Conservation (phyloP, 495 filamentous ascomycete species). For the Lasiosphaeria miniovina region DNA sequence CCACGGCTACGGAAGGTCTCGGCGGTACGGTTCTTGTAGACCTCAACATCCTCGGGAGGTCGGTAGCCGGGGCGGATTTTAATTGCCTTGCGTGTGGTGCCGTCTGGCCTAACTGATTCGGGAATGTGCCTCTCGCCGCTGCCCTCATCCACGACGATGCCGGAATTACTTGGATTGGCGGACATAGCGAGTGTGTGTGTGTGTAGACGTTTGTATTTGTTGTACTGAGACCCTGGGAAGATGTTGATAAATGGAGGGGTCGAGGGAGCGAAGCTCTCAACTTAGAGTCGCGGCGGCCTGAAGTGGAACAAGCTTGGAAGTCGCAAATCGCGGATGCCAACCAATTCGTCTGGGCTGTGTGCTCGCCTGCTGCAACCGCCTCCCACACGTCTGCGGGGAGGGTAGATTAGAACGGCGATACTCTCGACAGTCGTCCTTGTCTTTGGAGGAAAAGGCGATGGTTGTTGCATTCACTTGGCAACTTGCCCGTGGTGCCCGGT, state of each 20-base stretch:
- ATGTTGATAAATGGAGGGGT: too few relatives aligned
- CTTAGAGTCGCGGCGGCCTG: too few relatives aligned
- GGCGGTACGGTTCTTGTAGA: constrained; percentile 91
- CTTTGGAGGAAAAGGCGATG: background rate
- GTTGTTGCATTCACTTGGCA: background rate
- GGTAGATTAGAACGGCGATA: background rate
- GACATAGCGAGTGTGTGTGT: constrained; percentile 40
- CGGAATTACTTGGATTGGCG: constrained; percentile 54
- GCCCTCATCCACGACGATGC: constrained; percentile 68
- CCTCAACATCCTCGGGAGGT: constrained; percentile 92
- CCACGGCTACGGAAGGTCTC: constrained; percentile 82
- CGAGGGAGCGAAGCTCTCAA: too few relatives aligned
- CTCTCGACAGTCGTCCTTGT: background rate
- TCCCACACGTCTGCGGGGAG: background rate
- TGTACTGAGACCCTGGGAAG: too few relatives aligned
- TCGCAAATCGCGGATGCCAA: too few relatives aligned
- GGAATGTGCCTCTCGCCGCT: constrained; percentile 87
- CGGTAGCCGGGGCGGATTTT: constrained; percentile 89
- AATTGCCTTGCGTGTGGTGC: constrained; percentile 85
- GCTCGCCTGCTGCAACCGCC: background rate
- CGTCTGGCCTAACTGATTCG: constrained; percentile 79
- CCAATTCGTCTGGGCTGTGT: background rate
- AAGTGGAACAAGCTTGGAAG: too few relatives aligned
- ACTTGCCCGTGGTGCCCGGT: too few relatives aligned
- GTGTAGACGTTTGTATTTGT: background rate